Conservation (phyloP, 306 rosid species). For the Geum urbanum region DNA sequence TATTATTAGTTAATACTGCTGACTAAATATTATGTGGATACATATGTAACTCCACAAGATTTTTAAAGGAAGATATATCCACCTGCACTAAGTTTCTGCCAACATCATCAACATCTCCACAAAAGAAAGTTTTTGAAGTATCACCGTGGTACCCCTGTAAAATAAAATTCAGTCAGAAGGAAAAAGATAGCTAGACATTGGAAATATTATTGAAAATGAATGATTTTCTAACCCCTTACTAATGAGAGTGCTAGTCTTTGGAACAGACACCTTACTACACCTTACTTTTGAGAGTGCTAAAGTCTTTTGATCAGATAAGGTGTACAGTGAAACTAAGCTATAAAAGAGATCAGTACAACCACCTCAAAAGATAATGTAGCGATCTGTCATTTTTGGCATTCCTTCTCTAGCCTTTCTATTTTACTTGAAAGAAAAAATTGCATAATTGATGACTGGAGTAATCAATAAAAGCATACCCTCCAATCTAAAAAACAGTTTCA, state of each 20-base stretch:
- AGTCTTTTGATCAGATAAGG: background rate
- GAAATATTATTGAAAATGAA: conserved; percentile 3
- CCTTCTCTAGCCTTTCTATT: background rate
- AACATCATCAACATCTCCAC: conserved; percentile 74
- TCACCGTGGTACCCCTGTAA: conserved; percentile 90
- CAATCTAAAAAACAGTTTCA: background rate
- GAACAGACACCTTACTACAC: too few species aligned
- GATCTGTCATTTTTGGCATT: background rate
- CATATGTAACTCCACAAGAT: background rate
- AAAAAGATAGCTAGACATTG: conserved; percentile 13
- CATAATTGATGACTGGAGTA: background rate
- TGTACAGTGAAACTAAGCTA: background rate
- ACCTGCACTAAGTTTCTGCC: conserved; percentile 78
- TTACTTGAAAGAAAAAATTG: background rate
- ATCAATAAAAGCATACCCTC: background rate
- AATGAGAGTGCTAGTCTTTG: too few species aligned
- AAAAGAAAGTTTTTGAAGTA: conserved; percentile 80
- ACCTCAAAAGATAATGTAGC: background rate
- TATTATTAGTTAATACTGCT: background rate
- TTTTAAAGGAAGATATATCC: conserved; percentile 14
- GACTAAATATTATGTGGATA: background rate
- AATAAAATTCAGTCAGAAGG: conserved; percentile 26
- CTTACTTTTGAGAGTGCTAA: too few species aligned
- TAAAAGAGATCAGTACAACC: background rate
- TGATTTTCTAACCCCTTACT: background rate